A percentile compares a stretch with the other conserved stretches of the same genome.
phyloP scores from a whole-genome alignment of 148 eudicot genomes.

The Nepenthes mirabilis region DNA sequence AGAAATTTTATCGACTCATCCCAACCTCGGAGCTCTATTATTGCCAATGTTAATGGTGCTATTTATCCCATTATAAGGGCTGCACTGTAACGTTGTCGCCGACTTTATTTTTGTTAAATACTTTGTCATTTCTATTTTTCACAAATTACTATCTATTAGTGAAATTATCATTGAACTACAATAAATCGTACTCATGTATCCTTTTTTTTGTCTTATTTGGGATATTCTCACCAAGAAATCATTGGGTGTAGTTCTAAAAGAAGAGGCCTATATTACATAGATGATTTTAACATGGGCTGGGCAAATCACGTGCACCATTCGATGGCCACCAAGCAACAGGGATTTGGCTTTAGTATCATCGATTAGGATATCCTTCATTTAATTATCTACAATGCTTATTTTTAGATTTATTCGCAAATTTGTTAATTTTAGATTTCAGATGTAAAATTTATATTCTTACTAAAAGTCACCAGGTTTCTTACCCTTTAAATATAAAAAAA shows the following conservation, averaged over 20 bases:
- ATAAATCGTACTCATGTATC: not conserved
- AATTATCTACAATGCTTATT: not conserved
- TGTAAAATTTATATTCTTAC: not conserved
- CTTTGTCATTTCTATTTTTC: not conserved
- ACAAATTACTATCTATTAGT: no score
- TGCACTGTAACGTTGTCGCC: not conserved
- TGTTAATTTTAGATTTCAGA: not conserved
- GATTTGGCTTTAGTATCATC: not conserved
- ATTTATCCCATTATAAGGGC: not conserved
- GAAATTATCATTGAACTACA: not conserved
- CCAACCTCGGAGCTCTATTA: not conserved
- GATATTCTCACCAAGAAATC: slow-evolving; percentile 2
- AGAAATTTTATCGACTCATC: not conserved
- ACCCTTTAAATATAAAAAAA: no score
- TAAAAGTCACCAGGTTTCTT: no score
- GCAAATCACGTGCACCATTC: not conserved
- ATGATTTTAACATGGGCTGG: not conserved
- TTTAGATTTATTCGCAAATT: not conserved
- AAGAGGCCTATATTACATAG: not conserved
- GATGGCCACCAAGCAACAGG: not conserved
- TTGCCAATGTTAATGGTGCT: not conserved
- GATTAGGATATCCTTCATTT: not conserved
- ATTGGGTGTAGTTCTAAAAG: not conserved
- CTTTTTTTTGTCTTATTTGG: not conserved
- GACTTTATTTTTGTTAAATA: not conserved